phyloP scores from a whole-genome alignment of 1,284 basidiomycete species.

The Lentinus polychrous region DNA sequence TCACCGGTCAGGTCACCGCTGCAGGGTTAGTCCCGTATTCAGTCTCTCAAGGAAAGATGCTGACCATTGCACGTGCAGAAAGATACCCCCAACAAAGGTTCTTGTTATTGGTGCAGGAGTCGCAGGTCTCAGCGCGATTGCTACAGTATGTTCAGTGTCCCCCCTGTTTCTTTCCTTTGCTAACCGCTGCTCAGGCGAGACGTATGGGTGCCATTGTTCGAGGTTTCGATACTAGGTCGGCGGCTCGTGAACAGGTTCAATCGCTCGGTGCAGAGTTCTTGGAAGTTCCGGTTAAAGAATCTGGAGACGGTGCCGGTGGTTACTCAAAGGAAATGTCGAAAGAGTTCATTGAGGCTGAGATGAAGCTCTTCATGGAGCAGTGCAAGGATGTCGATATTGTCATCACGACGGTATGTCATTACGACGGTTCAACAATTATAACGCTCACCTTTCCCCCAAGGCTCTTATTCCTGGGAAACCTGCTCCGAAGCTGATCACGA shows the following conservation, averaged over 20 bases:
- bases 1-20: slow-evolving; percentile 84
- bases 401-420: slow-evolving; percentile 62
- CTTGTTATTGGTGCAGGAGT: slow-evolving; percentile 83
- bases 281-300: slow-evolving; percentile 71
- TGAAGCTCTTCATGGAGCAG: slow-evolving; percentile 82
- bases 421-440: background rate
- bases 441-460: slow-evolving; percentile 24
- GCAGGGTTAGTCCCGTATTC: slow-evolving; percentile 52
- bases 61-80: slow-evolving; percentile 5
- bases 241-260: slow-evolving; percentile 80
- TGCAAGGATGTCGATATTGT: slow-evolving; percentile 84
- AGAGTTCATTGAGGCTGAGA: slow-evolving; percentile 83
- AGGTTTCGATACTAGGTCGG: slow-evolving; percentile 79
- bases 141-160: slow-evolving; percentile 45
- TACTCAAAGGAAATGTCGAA: slow-evolving; percentile 90
- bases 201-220: slow-evolving; percentile 81
- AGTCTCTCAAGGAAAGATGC: slow-evolving; percentile 10
- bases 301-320: slow-evolving; percentile 72
- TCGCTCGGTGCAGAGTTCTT: slow-evolving; percentile 83
- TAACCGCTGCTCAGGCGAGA: slow-evolving; percentile 43
- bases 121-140: slow-evolving; percentile 80
- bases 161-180: too few species aligned
- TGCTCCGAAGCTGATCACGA: slow-evolving; percentile 75
- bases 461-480: slow-evolving; percentile 79
- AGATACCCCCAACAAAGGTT: slow-evolving; percentile 78